Conservation (phyloP, 1,139 yeast genomes). For the Neolecta irregularis region DNA sequence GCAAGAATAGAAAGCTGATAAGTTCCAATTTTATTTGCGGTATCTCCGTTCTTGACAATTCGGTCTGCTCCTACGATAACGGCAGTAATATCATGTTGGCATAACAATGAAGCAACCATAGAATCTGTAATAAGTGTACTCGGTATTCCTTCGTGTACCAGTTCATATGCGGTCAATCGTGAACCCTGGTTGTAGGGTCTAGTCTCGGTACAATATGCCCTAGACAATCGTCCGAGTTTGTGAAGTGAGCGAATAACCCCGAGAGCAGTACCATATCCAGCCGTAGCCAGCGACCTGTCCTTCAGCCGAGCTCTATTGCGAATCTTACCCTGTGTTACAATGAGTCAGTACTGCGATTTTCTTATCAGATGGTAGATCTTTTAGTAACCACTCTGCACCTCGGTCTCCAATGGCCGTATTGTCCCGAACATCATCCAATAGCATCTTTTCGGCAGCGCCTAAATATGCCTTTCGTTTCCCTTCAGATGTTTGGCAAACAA, state of each 20-base stretch:
- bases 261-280: slow-evolving; percentile 93
- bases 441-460: slow-evolving; percentile 42
- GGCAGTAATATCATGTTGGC: slow-evolving; percentile 47
- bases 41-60: slow-evolving; percentile 79
- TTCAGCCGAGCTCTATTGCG: too few species aligned
- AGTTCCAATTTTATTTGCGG: slow-evolving; percentile 96
- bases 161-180: slow-evolving; percentile 77
- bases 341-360: slow-evolving; percentile 66
- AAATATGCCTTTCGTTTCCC: slow-evolving; percentile 25
- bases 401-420: slow-evolving; percentile 64
- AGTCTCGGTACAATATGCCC: slow-evolving; percentile 81
- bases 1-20: slow-evolving; percentile 68
- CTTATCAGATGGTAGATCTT: slow-evolving; percentile 17
- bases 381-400: slow-evolving; percentile 56
- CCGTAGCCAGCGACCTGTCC: slow-evolving; percentile 85
- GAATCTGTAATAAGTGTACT: slow-evolving; percentile 80
- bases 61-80: slow-evolving; percentile 98
- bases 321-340: slow-evolving; percentile 33
- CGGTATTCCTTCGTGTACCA: slow-evolving; percentile 72
- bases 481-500: slow-evolving; percentile 16
- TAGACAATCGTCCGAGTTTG: slow-evolving; percentile 33
- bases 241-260: slow-evolving; percentile 70
- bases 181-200: slow-evolving; percentile 97
- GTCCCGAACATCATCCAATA: slow-evolving; percentile 60
- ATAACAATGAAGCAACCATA: slow-evolving; percentile 68